Evolutionary conservation across 495 filamentous ascomycete genomes (phyloP).

Genomic region (Talaromyces liani): DNA sequence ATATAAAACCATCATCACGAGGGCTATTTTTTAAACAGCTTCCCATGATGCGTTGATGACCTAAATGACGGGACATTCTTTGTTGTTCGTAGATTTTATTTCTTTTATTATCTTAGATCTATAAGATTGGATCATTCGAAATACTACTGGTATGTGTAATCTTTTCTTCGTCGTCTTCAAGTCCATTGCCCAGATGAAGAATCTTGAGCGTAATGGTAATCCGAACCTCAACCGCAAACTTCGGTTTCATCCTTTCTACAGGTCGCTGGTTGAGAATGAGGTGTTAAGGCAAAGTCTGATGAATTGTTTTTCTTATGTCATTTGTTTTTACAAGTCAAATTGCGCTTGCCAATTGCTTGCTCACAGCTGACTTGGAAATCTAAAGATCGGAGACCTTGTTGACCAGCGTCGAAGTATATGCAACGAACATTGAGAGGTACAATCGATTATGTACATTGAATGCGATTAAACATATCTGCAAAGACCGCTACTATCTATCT

Average conservation of each 20-base stretch:
- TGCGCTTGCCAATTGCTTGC: neutral
- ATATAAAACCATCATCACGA: conserved; percentile 99
- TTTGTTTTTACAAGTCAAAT: neutral
- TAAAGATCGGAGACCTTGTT: neutral
- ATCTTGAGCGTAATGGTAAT: conserved; percentile 70
- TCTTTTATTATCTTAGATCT: conserved; percentile 2
- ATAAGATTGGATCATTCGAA: neutral
- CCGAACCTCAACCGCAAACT: conserved; percentile 59
- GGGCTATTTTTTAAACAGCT: conserved; percentile 61
- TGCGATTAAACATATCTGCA: neutral
- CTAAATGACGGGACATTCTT: conserved; percentile 73
- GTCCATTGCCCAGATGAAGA: conserved; percentile 44
- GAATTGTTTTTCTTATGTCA: neutral
- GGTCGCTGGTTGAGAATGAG: conserved; percentile 62
- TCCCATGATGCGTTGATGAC: conserved; percentile 98
- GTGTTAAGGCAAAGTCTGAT: conserved; percentile 69
- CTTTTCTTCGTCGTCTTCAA: conserved; percentile 5
- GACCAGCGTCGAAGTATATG: neutral
- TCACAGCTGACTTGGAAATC: neutral
- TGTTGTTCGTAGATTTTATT: conserved; percentile 8
- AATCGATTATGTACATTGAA: neutral
- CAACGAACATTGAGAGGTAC: neutral
- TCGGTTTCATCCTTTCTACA: conserved; percentile 29
- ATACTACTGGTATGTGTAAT: neutral
- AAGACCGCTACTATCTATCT: neutral